Evolutionary conservation across 306 rosid species (phyloP).

Genomic region (Canavalia gladiata): DNA sequence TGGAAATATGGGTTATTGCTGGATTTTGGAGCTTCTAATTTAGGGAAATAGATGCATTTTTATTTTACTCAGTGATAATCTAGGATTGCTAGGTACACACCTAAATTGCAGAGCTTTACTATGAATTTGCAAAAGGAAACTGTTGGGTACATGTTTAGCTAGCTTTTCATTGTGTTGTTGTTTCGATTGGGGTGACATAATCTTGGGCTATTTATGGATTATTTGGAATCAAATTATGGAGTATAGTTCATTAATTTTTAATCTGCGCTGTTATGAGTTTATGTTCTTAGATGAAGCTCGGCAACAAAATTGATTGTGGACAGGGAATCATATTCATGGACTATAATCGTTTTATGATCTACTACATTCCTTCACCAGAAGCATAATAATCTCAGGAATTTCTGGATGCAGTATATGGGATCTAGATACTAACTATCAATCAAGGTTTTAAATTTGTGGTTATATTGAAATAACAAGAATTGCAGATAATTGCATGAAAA

Average conservation of each 20-base stretch:
- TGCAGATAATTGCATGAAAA: not conserved
- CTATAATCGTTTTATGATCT: slow-evolving; percentile 9
- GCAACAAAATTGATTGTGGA: not conserved
- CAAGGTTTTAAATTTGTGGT: slow-evolving; percentile 4
- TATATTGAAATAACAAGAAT: not conserved
- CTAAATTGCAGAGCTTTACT: slow-evolving; percentile 12
- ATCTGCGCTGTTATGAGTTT: not conserved
- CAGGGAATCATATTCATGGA: not conserved
- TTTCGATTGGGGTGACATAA: not conserved
- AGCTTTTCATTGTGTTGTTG: not conserved
- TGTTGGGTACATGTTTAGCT: slow-evolving; percentile 10
- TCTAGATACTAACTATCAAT: not conserved
- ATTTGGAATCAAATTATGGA: not conserved
- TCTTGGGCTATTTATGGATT: slow-evolving; percentile 12
- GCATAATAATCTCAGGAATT: slow-evolving; percentile 16
- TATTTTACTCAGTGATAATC: not conserved
- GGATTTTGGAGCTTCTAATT: not conserved
- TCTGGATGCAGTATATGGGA: slow-evolving; percentile 33
- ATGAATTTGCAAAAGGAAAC: slow-evolving; percentile 18
- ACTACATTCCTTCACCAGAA: slow-evolving; percentile 10
- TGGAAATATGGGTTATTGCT: slow-evolving; percentile 24
- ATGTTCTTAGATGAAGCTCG: not conserved
- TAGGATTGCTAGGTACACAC: not conserved
- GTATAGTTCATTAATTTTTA: not conserved
- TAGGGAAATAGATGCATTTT: not conserved